Evolutionary conservation across 345 rosid genomes (phyloP).

Genomic region (Arabidopsis suecica): DNA sequence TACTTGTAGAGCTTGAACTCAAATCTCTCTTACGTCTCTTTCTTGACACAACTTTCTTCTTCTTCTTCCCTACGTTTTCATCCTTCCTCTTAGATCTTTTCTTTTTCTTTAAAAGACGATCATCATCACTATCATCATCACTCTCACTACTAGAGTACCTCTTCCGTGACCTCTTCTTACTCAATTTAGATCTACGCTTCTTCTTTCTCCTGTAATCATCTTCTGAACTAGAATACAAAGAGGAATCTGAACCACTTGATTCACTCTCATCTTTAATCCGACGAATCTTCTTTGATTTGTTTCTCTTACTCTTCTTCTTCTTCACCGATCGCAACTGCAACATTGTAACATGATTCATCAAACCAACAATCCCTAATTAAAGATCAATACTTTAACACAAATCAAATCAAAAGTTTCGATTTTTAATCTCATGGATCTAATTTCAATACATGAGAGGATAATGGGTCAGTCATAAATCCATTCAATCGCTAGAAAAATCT

Average conservation of each 20-base stretch:
- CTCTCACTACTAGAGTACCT: conserved; percentile 57
- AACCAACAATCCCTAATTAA: not conserved
- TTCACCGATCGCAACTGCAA: conserved; percentile 61
- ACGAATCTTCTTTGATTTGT: conserved; percentile 61
- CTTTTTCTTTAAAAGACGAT: conserved; percentile 44
- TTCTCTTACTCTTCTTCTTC: conserved; percentile 61
- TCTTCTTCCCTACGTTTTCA: conserved; percentile 36
- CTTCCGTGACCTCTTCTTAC: conserved; percentile 59
- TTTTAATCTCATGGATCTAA: conserved; percentile 12
- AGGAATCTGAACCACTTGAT: conserved; percentile 50
- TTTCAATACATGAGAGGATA: not conserved
- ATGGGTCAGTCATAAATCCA: conserved; percentile 13
- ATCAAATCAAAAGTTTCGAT: conserved; percentile 28
- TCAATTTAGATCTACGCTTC: conserved; percentile 58
- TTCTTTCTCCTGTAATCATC: conserved; percentile 51
- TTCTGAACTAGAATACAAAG: conserved; percentile 60
- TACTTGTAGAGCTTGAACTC: conserved; percentile 52
- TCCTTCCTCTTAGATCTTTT: conserved; percentile 53
- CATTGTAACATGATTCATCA: conserved; percentile 2
- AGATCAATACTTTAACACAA: conserved; percentile 6
- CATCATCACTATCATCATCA: conserved; percentile 36
- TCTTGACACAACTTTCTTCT: conserved; percentile 46
- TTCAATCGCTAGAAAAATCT: not conserved
- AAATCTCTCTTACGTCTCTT: conserved; percentile 54
- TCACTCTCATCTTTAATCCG: conserved; percentile 49